phyloP scores from a whole-genome alignment of 805 yeast genomes.

The Candida dendrica region DNA sequence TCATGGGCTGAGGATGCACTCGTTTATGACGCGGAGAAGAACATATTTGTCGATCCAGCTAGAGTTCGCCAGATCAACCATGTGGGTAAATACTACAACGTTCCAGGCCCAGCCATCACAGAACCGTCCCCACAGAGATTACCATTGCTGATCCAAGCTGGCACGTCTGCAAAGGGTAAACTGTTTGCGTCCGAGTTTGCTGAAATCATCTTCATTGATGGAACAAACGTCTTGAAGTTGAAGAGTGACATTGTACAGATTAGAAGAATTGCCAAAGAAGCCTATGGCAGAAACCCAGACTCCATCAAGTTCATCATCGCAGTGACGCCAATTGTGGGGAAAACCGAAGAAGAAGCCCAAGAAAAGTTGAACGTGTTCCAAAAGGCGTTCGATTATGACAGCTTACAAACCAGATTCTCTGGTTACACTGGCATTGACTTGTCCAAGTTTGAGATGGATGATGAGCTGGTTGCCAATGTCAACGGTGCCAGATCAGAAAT shows the following conservation, averaged over 20 bases:
- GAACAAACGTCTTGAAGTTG: slow-evolving; percentile 22
- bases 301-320: slow-evolving; percentile 29
- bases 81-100: slow-evolving; percentile 28
- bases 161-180: slow-evolving; percentile 30
- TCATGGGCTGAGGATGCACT: slow-evolving; percentile 32
- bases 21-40: slow-evolving; percentile 10
- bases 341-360: slow-evolving; percentile 31
- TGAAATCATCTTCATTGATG: slow-evolving; percentile 29
- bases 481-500: background rate
- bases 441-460: slow-evolving; percentile 25
- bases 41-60: slow-evolving; percentile 25
- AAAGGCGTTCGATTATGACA: slow-evolving; percentile 26
- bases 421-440: slow-evolving; percentile 37
- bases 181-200: slow-evolving; percentile 34
- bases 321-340: slow-evolving; percentile 26
- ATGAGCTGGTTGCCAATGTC: slow-evolving; percentile 3
- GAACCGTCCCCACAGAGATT: slow-evolving; percentile 33
- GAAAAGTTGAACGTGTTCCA: slow-evolving; percentile 22
- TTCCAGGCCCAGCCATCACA: slow-evolving; percentile 29
- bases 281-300: slow-evolving; percentile 26
- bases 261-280: slow-evolving; percentile 26
- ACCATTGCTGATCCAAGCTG: slow-evolving; percentile 34
- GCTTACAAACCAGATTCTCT: slow-evolving; percentile 32
- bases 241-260: slow-evolving; percentile 23
- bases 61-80: slow-evolving; percentile 27